phyloP scores from a whole-genome alignment of 2,329 filamentous ascomycete species.

The Sclerotiophoma versabilis region DNA sequence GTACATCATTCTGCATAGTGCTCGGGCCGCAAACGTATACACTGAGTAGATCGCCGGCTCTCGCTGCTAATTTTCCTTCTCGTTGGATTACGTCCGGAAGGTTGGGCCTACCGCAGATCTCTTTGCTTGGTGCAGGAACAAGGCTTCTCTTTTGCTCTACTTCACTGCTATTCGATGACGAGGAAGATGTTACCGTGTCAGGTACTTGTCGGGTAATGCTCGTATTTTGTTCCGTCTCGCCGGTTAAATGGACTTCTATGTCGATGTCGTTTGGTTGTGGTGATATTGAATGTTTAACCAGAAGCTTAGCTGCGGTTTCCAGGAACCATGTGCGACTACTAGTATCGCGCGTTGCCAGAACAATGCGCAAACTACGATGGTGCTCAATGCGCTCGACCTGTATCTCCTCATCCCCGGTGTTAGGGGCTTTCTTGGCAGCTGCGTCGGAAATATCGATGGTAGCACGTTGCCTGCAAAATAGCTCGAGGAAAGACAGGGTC shows the following conservation, averaged over 20 bases:
- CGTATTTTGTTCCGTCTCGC: background rate
- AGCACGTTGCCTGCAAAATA: conserved; percentile 13
- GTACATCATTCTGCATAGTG: conserved; percentile 58
- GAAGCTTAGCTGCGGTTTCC: background rate
- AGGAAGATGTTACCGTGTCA: background rate
- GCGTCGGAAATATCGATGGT: too few relatives aligned
- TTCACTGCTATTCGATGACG: background rate
- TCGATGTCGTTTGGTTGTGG: background rate
- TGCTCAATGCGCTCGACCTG: too few relatives aligned
- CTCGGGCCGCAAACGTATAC: conserved; percentile 56
- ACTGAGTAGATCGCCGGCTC: conserved; percentile 22
- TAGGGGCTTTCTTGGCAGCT: background rate
- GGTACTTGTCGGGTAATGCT: background rate
- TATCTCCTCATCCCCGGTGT: background rate
- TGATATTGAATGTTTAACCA: background rate
- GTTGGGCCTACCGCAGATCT: background rate
- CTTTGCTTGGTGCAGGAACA: background rate
- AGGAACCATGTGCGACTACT: conserved; percentile 3
- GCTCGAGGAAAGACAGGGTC: conserved; percentile 58
- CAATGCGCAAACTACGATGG: background rate
- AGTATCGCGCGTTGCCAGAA: background rate
- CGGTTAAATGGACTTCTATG: conserved; percentile 5
- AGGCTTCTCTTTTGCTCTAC: background rate
- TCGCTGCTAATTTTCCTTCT: background rate
- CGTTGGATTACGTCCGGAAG: background rate